These are phyloP conservation scores for Apiotrichum montevideense DNA, from an alignment of 1,284 basidiomycete genomes.

Conservation along the genomic window DNA sequence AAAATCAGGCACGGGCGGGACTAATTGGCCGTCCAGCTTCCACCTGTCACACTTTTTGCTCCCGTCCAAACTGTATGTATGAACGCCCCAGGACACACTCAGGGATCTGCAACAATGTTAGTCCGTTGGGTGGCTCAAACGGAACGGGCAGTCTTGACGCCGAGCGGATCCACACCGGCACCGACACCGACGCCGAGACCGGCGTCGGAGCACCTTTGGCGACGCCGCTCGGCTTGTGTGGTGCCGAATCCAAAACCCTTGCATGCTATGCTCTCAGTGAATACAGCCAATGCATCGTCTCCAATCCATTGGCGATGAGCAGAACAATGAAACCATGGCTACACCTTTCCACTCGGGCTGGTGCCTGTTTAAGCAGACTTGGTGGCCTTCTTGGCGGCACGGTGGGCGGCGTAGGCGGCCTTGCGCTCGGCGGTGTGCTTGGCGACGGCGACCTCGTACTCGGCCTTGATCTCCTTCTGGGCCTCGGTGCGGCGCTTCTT, in stretches of 20 bases:
- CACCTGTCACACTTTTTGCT: background rate
- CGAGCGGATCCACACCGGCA: too few relatives aligned
- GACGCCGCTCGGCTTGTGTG: too few relatives aligned
- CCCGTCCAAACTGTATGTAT: background rate
- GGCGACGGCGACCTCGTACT: slow-evolving; percentile 81
- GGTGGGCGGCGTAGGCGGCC: slow-evolving; percentile 56
- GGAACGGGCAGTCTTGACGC: too few relatives aligned
- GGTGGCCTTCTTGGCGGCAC: slow-evolving; percentile 44
- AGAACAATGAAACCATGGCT: slow-evolving; percentile 1
- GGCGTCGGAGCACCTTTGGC: too few relatives aligned
- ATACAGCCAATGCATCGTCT: slow-evolving; percentile 7
- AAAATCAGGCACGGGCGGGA: background rate
- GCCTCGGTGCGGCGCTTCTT: slow-evolving; percentile 81
- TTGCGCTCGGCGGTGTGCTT: slow-evolving; percentile 94
- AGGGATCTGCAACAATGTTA: background rate
- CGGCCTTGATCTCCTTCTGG: slow-evolving; percentile 91
- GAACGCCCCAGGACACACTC: background rate
- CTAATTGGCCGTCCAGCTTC: background rate
- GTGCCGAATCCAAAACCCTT: background rate
- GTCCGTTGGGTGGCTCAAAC: background rate
- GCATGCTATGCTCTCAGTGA: background rate
- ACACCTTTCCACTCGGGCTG: slow-evolving; percentile 1
- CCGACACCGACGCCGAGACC: too few relatives aligned
- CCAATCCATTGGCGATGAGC: slow-evolving; percentile 5
- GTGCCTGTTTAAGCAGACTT: slow-evolving; percentile 1